phyloP scores from a whole-genome alignment of 495 filamentous ascomycete genomes.

The Penicillium lagena region DNA sequence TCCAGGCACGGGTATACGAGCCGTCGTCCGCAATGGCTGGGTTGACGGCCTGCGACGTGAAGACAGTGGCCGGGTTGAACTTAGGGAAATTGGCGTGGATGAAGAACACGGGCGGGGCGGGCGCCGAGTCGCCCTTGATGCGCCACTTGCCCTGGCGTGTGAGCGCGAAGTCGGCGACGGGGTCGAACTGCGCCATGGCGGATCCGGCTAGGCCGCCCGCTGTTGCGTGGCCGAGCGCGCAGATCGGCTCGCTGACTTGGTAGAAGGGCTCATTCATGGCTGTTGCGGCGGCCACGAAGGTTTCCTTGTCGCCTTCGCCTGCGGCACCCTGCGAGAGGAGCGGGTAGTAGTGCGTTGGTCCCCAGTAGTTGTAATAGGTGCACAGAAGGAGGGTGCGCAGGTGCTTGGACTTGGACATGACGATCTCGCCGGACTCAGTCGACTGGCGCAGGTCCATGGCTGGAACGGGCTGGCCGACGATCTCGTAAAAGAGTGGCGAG shows the following conservation, averaged over 20 bases:
- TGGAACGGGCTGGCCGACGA: constrained; percentile 31
- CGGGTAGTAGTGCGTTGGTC: constrained; percentile 45
- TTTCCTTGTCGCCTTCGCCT: constrained; percentile 56
- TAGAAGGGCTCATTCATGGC: constrained; percentile 39
- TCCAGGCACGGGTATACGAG: constrained; percentile 36
- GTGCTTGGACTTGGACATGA: constrained; percentile 45
- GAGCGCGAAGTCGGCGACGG: constrained; percentile 28
- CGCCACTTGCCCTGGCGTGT: constrained; percentile 14
- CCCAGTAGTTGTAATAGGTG: constrained; percentile 55
- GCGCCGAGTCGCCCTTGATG: constrained; percentile 11
- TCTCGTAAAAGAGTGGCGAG: constrained; percentile 42
- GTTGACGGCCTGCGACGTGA: constrained; percentile 25
- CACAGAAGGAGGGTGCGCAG: constrained; percentile 42
- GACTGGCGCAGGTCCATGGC: constrained; percentile 22
- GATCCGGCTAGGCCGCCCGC: constrained; percentile 31
- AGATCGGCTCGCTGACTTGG: constrained; percentile 67
- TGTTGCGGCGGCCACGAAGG: constrained; percentile 43
- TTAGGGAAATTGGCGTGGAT: constrained; percentile 46
- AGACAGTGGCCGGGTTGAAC: constrained; percentile 43
- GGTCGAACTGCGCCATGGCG: constrained; percentile 39
- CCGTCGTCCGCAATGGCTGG: constrained; percentile 28
- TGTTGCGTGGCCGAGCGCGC: constrained; percentile 71
- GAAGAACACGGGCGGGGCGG: constrained; percentile 31
- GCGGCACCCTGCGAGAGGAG: constrained; percentile 45
- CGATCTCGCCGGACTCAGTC: constrained; percentile 48